Evolutionary conservation across 352 stramenopile genomes (phyloP), one percentile per base, ranked within the genome.

Genomic region (Pythium aphanidermatum): DNA sequence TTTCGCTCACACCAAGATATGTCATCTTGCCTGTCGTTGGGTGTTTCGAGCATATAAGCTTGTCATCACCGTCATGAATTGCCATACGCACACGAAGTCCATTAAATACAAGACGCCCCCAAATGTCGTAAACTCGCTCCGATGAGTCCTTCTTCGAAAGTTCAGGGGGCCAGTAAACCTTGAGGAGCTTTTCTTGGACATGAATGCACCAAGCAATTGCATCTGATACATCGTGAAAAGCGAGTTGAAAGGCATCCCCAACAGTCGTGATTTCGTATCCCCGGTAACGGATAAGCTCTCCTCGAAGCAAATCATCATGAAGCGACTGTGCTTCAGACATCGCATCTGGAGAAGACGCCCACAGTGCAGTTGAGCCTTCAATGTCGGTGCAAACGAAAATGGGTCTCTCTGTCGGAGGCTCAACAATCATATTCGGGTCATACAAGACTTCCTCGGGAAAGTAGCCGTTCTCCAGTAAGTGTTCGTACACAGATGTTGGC

Each of bases 361-460:
- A 92, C 20, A 92, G 59, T 17, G 55, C 58, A 33, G 70, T 92
- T 12, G 77, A 90, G 25, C 65, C 74, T 71, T 92, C 74, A 44
- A 92, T 90, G 51, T 92, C 80, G 0, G 80, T 92, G 13, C 60
- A 79, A n/a, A 92, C 77, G 50, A 92, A 92, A 23, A 92, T 62
- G 1, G 76, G 80, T 9, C 60, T 55, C 24, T 57, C 53, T 4
- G 58, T 55, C 19, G 78, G 78, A 14, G 78, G 70, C 46, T 75
- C 68, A 10, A 78, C 60, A 13, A 55, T 20, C 36, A 50, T 37
- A 34, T 52, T 49, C 16, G 47, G 52, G 26, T 60, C 46, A 26
- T 45, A 54, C 4, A 50, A 11, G 7, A 44, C 26, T 19, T 55
- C 36, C 10, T 73, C 67, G 4, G 64, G 61, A 28, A 84, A 81